Percentiles rank a stretch among this genome's conserved stretches.
Evolutionary conservation across 331 rosid genomes (phyloP).

Genomic region (Quercus phellos): DNA sequence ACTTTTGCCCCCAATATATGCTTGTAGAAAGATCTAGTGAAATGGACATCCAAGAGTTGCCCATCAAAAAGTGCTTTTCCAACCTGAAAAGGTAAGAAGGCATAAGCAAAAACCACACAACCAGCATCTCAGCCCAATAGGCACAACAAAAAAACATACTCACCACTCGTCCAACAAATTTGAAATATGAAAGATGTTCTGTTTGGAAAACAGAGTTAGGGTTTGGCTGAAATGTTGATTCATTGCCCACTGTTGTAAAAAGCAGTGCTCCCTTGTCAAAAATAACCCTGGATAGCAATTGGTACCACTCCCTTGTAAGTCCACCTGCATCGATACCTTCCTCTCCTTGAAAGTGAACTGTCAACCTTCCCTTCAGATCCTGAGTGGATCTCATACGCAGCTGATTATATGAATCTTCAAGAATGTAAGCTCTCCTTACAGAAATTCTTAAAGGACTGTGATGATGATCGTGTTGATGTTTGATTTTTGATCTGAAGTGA

Average conservation of each 20-base stretch:
- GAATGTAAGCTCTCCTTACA: conserved; percentile 92
- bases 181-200: conserved; percentile 96
- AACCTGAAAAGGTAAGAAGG: conserved; percentile 50
- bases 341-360: conserved; percentile 99
- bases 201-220: conserved; percentile 97
- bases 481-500: conserved; percentile 91
- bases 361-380: conserved; percentile 93
- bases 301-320: conserved; percentile 98
- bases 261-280: conserved; percentile 96
- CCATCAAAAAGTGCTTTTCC: conserved; percentile 97
- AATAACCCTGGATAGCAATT: conserved; percentile 85
- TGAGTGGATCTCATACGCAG: conserved; percentile 80
- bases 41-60: conserved; percentile 96
- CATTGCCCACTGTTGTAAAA: conserved; percentile 96
- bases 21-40: conserved; percentile 96
- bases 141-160: conserved; percentile 36
- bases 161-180: conserved; percentile 99
- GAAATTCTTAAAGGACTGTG: conserved; percentile 92
- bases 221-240: conserved; percentile 92
- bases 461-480: conserved; percentile 96
- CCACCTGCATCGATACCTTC: conserved; percentile 99
- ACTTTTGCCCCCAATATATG: conserved; percentile 90
- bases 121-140: conserved; percentile 2
- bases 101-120: conserved; percentile 26
- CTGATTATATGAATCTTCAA: conserved; percentile 96